Percentiles rank a stretch among this genome's conserved stretches.
These are phyloP conservation scores for Saccharomycopsis schoenii DNA, from an alignment of 805 yeast genomes.

Conservation along the genomic window DNA sequence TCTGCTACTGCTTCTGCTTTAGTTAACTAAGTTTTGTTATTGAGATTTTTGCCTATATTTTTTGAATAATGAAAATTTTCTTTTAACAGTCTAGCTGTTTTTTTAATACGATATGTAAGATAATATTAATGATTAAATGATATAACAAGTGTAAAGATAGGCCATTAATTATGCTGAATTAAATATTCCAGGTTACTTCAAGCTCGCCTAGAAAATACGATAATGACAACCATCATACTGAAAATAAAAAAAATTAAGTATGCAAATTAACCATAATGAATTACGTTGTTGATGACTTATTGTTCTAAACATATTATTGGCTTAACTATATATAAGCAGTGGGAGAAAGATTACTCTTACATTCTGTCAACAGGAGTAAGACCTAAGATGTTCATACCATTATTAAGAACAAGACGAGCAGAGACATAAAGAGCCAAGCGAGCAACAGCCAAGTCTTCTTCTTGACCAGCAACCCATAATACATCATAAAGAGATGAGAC, in stretches of 20 bases:
- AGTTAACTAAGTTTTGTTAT: constrained; percentile 64
- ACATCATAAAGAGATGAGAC: constrained; percentile 95
- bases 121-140: neutral
- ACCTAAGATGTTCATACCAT: constrained; percentile 85
- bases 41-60: constrained; percentile 2
- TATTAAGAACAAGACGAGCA: constrained; percentile 80
- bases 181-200: too few relatives aligned
- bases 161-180: too few relatives aligned
- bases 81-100: neutral
- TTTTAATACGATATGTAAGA: neutral
- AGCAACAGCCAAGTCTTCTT: constrained; percentile 73
- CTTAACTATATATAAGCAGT: neutral
- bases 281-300: too few relatives aligned
- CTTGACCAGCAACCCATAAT: constrained; percentile 95
- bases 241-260: too few relatives aligned
- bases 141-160: neutral
- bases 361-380: constrained; percentile 98
- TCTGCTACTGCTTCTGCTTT: constrained; percentile 99
- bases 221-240: too few relatives aligned
- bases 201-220: too few relatives aligned
- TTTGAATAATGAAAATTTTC: constrained; percentile 1
- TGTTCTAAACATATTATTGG: neutral
- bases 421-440: constrained; percentile 85
- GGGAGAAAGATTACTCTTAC: constrained; percentile 34
- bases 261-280: too few relatives aligned